Base-by-base conservation (phyloP, 352 stramenopile species). In the Phytophthora lateralis region DNA sequence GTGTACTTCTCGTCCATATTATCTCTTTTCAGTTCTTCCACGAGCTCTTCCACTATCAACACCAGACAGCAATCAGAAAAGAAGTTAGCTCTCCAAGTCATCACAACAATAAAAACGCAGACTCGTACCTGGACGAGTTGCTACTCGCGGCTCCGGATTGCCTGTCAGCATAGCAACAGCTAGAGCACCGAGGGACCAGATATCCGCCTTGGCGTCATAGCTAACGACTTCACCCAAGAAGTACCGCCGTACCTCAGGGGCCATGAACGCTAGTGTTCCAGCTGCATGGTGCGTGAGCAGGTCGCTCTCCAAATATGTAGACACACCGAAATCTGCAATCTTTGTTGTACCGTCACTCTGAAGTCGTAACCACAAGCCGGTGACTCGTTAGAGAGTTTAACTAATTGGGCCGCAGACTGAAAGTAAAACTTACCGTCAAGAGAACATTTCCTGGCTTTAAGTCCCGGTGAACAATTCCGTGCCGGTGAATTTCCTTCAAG, bases 321-420 rank as follows among this genome's bases (percentile, higher is more conserved):
- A 94, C 14, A 94, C 85, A n/a, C 83, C 85, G 57, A 94, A 94
- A 46, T 94, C 85, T 0, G 85, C 83, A 11, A 93, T 90, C 63
- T 94, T 94, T 26, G 70, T 78, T 10, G 79, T 56, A 6, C 80
- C 78, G 8, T 91, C 80, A 17, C 63, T 85, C 85, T 93, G 39
- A 17, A 41, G 18, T 6, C 27, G 46, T 8, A 21, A 44, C 4
- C 1, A 56, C 27, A 11, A n/a, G 4, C 29, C 44, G 11, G 11
- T 43, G 17, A 37, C 26, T n/a, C 6, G 21, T 53, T 39, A 56
- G 30, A 26, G 7, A 44, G 6, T 15, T 44, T 0, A 0, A 44
- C 10, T 5, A 27, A 24, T 44, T 41, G 5, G 15, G 15, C 15
- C n/a, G 20, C n/a, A 24, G 11, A 24, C 2, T 12, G 4, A 24